Percentiles rank a stretch among this genome's conserved stretches.
These are phyloP conservation scores for Fraxinus excelsior DNA, from an alignment of 257 asterid species.

Conservation along the genomic window DNA sequence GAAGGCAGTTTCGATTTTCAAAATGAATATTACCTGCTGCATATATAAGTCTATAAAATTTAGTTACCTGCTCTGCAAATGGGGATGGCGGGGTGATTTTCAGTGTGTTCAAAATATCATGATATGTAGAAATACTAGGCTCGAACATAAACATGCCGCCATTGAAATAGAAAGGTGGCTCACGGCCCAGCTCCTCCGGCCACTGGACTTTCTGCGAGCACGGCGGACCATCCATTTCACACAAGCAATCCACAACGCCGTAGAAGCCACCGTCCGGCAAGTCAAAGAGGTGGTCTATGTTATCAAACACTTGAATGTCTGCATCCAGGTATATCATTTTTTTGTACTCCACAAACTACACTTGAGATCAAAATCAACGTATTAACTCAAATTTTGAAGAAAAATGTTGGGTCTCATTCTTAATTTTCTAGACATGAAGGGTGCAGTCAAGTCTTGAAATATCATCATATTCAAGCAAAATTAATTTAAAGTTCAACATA, in stretches of 20 bases:
- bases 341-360: slow-evolving; percentile 55
- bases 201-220: slow-evolving; percentile 47
- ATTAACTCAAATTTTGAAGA: background rate
- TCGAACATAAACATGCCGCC: slow-evolving; percentile 60
- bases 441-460: too few species aligned
- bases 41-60: too few species aligned
- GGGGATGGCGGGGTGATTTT: slow-evolving; percentile 43
- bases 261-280: slow-evolving; percentile 42
- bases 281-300: slow-evolving; percentile 53
- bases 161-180: slow-evolving; percentile 47
- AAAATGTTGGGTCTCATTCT: background rate
- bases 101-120: slow-evolving; percentile 32
- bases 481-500: too few species aligned
- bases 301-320: slow-evolving; percentile 53
- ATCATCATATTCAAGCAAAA: too few species aligned
- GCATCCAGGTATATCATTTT: slow-evolving; percentile 63
- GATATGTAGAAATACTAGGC: slow-evolving; percentile 37
- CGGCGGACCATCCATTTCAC: slow-evolving; percentile 46
- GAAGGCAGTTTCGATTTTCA: background rate
- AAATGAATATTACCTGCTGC: too few species aligned
- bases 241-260: slow-evolving; percentile 58
- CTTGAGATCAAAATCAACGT: background rate
- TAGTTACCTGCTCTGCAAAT: slow-evolving; percentile 55
- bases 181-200: slow-evolving; percentile 41
- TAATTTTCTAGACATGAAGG: background rate